A percentile compares a stretch with the other conserved stretches of the same genome.
Conservation (phyloP, 2,329 filamentous ascomycete species). For the Trichoderma gracile region DNA sequence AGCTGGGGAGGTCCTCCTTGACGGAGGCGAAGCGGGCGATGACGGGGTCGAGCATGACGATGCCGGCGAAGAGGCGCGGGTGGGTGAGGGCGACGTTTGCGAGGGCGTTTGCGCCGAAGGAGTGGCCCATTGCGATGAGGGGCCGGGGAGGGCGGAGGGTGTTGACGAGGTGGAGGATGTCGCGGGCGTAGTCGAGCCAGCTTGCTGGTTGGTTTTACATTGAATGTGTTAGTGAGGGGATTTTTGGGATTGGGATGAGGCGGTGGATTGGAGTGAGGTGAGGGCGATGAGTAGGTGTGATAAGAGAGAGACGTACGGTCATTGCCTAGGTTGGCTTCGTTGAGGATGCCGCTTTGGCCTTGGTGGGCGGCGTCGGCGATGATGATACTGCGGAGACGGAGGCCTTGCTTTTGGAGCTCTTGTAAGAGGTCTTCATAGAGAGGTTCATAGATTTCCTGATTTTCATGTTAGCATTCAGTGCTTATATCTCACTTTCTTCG, state of each 20-base stretch:
- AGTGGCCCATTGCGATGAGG: slow-evolving; percentile 83
- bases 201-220: slow-evolving; percentile 53
- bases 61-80: slow-evolving; percentile 72
- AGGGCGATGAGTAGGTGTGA: background rate
- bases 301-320: slow-evolving; percentile 64
- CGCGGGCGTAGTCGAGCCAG: slow-evolving; percentile 84
- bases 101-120: slow-evolving; percentile 78
- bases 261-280: background rate
- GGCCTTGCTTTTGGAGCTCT: slow-evolving; percentile 56
- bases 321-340: slow-evolving; percentile 74
- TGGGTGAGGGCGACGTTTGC: slow-evolving; percentile 72
- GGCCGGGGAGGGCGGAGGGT: slow-evolving; percentile 78
- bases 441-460: slow-evolving; percentile 85
- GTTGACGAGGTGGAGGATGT: slow-evolving; percentile 84
- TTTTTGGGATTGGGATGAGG: slow-evolving; percentile 15
- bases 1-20: background rate
- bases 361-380: slow-evolving; percentile 88
- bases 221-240: background rate
- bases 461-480: background rate
- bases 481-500: background rate
- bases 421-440: slow-evolving; percentile 80
- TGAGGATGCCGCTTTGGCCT: slow-evolving; percentile 75
- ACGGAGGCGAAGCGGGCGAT: slow-evolving; percentile 55
- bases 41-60: slow-evolving; percentile 84
- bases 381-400: slow-evolving; percentile 80